Evolutionary conservation across 768 basidiomycete species (phyloP), one percentile per base, ranked within the genome.

Genomic region (Cytidiella melzeri): DNA sequence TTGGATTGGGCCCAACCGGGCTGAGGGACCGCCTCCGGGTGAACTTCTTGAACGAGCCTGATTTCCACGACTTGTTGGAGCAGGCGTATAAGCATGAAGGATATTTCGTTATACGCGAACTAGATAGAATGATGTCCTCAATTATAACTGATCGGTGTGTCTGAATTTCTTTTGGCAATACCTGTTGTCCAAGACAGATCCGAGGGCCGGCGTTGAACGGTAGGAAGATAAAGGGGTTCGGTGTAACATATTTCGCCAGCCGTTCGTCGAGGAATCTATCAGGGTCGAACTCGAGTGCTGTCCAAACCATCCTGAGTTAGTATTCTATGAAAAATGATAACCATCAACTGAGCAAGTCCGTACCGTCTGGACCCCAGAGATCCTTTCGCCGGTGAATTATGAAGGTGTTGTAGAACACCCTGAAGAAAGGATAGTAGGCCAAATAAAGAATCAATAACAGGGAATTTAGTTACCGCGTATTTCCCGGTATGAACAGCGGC

Each of bases 321-420:
- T 43, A 1, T 19, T 18, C 21, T 9, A 18, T 1, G 49, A 11
- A n/a, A 26, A 13, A 5, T n/a, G n/a, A n/a, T n/a, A n/a, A n/a
- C n/a, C n/a, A n/a, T n/a, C n/a, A 24, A 10, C 24, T 10, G 19
- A 12, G 38, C 2, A 44, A 11, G 20, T 6, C 41, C 67, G 4
- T 54, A 81, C 81, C 82, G 57, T 84, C 81, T 1, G 81, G 80
- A 0, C 83, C 83, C 83, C 83, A 85, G 4, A 81, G 69, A 54
- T 83, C 79, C 43, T 63, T 71, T 26, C 81, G 69, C 5, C 82
- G 71, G 30, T 86, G 84, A 80, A 83, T 81, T 26, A 76, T 52
- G 47, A 68, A 62, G 4, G 80, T 70, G 6, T 74, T 72, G 55
- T 80, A 84, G 0, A 62, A 21, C 57, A 65, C 55, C 38, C 77